Evolutionary conservation across 768 basidiomycete species (phyloP), one percentile per base, ranked within the genome.

Genomic region (Hericium coralloides): DNA sequence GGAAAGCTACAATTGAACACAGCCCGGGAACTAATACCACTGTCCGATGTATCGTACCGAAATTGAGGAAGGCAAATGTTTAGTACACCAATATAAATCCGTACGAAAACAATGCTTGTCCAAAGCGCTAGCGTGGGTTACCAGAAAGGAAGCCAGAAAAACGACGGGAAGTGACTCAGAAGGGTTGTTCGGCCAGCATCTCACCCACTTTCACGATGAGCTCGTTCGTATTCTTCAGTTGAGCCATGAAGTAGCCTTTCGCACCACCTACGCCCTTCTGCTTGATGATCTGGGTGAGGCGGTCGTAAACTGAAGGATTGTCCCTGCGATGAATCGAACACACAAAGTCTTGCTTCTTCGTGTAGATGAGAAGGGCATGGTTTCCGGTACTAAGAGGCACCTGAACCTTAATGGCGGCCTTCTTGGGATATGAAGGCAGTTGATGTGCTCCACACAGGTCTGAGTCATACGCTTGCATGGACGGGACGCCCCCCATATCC

Each of bases 201-300:
- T 83, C 79, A 2, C 74, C 73, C 7, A 76, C 64, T 59, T 81
- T 81, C 23, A 84, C 72, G 2, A 79, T 69, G 48, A 84, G 59
- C 62, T 76, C 75, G 50, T 80, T 69, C 51, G 69, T 67, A 47
- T 67, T 74, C 62, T 68, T 74, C 64, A 84, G 58, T 62, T 80
- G 78, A 0, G 80, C 81, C 10, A 73, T 69, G 52, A 83, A 81
- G 63, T 83, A 83, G 0, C 76, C 82, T 63, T 82, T 83, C 48
- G 63, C 61, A 1, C 75, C 74, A 3, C 66, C 64, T 6, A 78
- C 71, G 4, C 78, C 77, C 39, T 74, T 72, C n/a, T 61, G 62
- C 52, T 64, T 69, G 23, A 85, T 69, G 5, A 70, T 65, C 17
- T 69, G 60, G 12, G 65, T 60, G 12, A 84, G 41, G 0, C 67